Conservation (phyloP, 768 basidiomycete species). For the Mrakia gelida region DNA sequence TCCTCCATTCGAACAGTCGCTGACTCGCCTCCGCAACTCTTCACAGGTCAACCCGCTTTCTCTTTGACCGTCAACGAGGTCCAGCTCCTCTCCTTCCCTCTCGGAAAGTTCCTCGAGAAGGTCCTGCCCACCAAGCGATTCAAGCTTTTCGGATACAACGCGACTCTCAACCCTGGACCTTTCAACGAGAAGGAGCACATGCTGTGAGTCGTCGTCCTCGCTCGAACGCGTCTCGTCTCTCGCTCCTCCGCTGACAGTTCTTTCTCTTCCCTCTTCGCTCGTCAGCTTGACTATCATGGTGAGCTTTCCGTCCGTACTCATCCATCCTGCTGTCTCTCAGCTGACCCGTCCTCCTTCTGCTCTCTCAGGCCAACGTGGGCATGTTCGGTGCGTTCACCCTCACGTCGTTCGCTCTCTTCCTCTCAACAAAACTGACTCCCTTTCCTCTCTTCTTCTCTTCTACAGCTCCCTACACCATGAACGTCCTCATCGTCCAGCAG, state of each 20-base stretch:
- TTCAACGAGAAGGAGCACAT: slow-evolving; percentile 44
- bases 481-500: slow-evolving; percentile 37
- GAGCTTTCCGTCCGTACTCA: too few relatives aligned
- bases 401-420: too few relatives aligned
- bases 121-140: slow-evolving; percentile 19
- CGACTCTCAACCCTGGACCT: slow-evolving; percentile 23
- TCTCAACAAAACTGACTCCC: not conserved
- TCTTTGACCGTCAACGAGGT: slow-evolving; percentile 32
- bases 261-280: too few relatives aligned
- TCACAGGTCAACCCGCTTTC: slow-evolving; percentile 24
- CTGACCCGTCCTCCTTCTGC: too few relatives aligned
- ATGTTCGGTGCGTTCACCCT: slow-evolving; percentile 28
- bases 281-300: slow-evolving; percentile 31
- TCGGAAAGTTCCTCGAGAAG: slow-evolving; percentile 25
- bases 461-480: slow-evolving; percentile 35
- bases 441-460: not conserved
- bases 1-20: too few relatives aligned
- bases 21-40: not conserved
- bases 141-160: slow-evolving; percentile 19
- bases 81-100: slow-evolving; percentile 19
- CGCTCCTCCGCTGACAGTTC: too few relatives aligned
- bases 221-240: too few relatives aligned
- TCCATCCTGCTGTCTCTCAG: too few relatives aligned
- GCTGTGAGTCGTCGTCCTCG: slow-evolving; percentile 7
- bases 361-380: slow-evolving; percentile 37